Base-by-base conservation (phyloP, 2,329 filamentous ascomycete species). In the Aspergillus spinulosporus region DNA sequence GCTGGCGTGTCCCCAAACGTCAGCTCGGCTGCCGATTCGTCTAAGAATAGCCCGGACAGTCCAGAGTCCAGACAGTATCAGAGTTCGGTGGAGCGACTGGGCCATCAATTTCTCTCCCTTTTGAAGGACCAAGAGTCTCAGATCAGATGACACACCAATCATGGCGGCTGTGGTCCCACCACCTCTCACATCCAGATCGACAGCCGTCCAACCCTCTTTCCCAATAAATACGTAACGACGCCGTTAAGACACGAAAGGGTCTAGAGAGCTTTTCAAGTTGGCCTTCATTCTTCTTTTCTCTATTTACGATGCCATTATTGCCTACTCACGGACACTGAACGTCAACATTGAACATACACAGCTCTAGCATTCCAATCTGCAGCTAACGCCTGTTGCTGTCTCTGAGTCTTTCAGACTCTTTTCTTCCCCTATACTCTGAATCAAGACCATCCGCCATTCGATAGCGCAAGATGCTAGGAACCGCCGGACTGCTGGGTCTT, bases 401-500 rank as follows among this genome's bases (percentile, higher is more conserved):
- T 15, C 34, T 12, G 6, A 21, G n/a, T 8, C 26, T 9, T 42
- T 28, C 28, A 28, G 43, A 9, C 28, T 7, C 37, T 26, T 47
- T 39, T n/a, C 11, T 15, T 28, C 28, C 32, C n/a, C n/a, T 14
- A 15, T n/a, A 28, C 8, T 28, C 9, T n/a, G 5, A 26, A 40
- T 9, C 12, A 14, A 21, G 15, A 29, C 15, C 15, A 14, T 15
- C 15, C 40, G 34, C 43, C 34, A 4, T 14, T 26, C 14, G 14
- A 29, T 28, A 44, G 40, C 32, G 7, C 50, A 49, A 49, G 37
- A 74, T 74, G 72, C 64, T 63, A 57, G 34, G 34, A 37, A 56
- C 60, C 51, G 59, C 70, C 15, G 57, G 59, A 34, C 28, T 71
- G n/a, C 61, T 73, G 53, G 60, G 67, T 11, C 62, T 72, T 43